Evolutionary conservation across 1,284 basidiomycete genomes (phyloP).

Genomic region (Sporisorium scitamineum): DNA sequence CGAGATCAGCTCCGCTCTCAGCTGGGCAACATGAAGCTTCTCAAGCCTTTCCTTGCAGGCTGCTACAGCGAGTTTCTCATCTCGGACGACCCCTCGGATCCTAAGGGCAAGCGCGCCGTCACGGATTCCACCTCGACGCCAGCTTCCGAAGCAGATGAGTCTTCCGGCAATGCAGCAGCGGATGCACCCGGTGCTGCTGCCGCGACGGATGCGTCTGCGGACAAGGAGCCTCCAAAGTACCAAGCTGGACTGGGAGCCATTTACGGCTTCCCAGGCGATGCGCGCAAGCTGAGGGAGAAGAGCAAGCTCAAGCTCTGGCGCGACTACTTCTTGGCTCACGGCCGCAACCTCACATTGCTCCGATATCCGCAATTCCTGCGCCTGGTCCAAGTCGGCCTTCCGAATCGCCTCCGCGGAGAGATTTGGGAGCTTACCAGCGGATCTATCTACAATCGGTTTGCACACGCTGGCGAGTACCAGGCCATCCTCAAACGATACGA

Average conservation of each 20-base stretch:
- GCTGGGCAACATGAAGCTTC: constrained; percentile 80
- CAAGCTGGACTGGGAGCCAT: constrained; percentile 63
- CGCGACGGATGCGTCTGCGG: constrained; percentile 10
- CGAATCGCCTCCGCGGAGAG: constrained; percentile 93
- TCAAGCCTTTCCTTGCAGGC: constrained; percentile 89
- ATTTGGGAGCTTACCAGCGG: constrained; percentile 98
- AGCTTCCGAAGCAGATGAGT: constrained; percentile 21
- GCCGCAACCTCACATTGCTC: constrained; percentile 88
- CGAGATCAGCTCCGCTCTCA: constrained; percentile 91
- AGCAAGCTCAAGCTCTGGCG: constrained; percentile 98
- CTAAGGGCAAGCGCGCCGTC: constrained; percentile 68
- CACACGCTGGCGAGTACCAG: constrained; percentile 87
- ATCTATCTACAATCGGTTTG: constrained; percentile 86
- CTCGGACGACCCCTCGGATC: constrained; percentile 64
- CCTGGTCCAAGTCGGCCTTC: constrained; percentile 94
- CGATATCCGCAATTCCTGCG: constrained; percentile 97
- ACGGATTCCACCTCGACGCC: constrained; percentile 29
- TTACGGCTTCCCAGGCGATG: constrained; percentile 69
- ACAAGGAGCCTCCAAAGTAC: constrained; percentile 41
- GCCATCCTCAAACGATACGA: constrained; percentile 82
- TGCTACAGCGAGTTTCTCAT: constrained; percentile 95
- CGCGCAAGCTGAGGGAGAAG: constrained; percentile 78
- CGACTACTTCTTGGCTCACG: constrained; percentile 80
- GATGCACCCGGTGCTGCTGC: constrained; percentile 20
- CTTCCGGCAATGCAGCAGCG: constrained; percentile 5